Evolutionary conservation across 1,139 yeast genomes (phyloP).

Genomic region (Sugiyamaella japonica): DNA sequence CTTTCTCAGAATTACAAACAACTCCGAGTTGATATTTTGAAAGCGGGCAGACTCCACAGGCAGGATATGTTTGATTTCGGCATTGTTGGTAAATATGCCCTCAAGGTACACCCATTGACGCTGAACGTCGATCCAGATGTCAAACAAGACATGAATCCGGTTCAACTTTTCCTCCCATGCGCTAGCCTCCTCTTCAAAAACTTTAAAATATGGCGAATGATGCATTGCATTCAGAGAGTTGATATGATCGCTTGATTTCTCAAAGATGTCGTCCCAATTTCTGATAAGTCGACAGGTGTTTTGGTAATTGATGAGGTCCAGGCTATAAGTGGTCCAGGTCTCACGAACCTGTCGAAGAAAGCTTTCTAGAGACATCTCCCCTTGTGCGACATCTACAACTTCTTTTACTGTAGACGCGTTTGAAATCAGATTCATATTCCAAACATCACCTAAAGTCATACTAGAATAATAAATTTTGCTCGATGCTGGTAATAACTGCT

Average conservation of each 20-base stretch:
- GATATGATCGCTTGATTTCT: slow-evolving; percentile 60
- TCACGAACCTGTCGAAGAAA: slow-evolving; percentile 49
- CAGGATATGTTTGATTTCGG: slow-evolving; percentile 60
- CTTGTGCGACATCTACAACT: slow-evolving; percentile 64
- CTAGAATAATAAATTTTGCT: slow-evolving; percentile 31
- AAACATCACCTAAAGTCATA: slow-evolving; percentile 57
- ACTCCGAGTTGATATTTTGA: slow-evolving; percentile 62
- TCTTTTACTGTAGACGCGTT: slow-evolving; percentile 53
- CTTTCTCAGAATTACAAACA: slow-evolving; percentile 52
- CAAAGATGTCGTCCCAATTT: slow-evolving; percentile 68
- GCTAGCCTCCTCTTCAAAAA: slow-evolving; percentile 60
- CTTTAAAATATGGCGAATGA: slow-evolving; percentile 60
- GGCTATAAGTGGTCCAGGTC: slow-evolving; percentile 44
- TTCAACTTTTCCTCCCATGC: slow-evolving; percentile 60
- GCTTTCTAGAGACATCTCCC: slow-evolving; percentile 67
- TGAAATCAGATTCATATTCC: slow-evolving; percentile 53
- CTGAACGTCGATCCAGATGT: slow-evolving; percentile 81
- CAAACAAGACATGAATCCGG: slow-evolving; percentile 54
- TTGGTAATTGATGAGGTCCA: slow-evolving; percentile 59
- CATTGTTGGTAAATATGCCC: slow-evolving; percentile 65
- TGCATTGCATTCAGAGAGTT: slow-evolving; percentile 69
- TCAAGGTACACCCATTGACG: slow-evolving; percentile 85
- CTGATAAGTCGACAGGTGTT: slow-evolving; percentile 57
- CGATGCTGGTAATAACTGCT: slow-evolving; percentile 29
- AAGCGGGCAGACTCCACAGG: slow-evolving; percentile 75